Evolutionary conservation across 2,329 filamentous ascomycete genomes (phyloP).

Genomic region (Aspergillus sp.): DNA sequence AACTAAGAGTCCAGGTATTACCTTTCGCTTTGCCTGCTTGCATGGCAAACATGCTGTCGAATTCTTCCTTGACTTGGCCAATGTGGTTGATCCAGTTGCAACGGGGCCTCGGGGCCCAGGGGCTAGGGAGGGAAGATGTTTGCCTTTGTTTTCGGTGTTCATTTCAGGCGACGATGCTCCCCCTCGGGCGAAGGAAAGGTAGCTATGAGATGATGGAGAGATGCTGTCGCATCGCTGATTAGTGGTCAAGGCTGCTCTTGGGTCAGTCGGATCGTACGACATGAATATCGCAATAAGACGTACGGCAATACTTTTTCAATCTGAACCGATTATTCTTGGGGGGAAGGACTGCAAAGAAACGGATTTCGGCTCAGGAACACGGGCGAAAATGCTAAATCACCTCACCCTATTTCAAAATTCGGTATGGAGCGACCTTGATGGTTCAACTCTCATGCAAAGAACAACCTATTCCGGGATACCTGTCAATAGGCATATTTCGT

Average conservation of each 20-base stretch:
- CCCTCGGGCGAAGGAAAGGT: neutral
- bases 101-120: conserved; percentile 26
- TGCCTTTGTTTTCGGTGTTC: conserved; percentile 23
- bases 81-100: conserved; percentile 19
- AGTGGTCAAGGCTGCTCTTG: neutral
- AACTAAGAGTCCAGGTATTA: conserved; percentile 12
- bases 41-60: conserved; percentile 39
- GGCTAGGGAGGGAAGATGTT: conserved; percentile 31
- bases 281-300: neutral
- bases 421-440: neutral
- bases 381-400: neutral
- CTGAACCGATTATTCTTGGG: too few species aligned
- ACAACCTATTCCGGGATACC: neutral
- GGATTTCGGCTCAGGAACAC: neutral
- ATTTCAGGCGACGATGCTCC: conserved; percentile 10
- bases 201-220: neutral
- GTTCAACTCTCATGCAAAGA: neutral
- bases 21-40: conserved; percentile 42
- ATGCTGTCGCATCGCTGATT: neutral
- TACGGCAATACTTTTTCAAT: neutral
- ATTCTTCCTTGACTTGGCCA: conserved; percentile 37
- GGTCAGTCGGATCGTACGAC: neutral
- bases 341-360: neutral
- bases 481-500: neutral
- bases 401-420: neutral